A percentile compares a stretch with the other conserved stretches of the same genome.
These are phyloP conservation scores for Trypanosoma congolense DNA, from an alignment of 208 protist species.

Conservation along the genomic window DNA sequence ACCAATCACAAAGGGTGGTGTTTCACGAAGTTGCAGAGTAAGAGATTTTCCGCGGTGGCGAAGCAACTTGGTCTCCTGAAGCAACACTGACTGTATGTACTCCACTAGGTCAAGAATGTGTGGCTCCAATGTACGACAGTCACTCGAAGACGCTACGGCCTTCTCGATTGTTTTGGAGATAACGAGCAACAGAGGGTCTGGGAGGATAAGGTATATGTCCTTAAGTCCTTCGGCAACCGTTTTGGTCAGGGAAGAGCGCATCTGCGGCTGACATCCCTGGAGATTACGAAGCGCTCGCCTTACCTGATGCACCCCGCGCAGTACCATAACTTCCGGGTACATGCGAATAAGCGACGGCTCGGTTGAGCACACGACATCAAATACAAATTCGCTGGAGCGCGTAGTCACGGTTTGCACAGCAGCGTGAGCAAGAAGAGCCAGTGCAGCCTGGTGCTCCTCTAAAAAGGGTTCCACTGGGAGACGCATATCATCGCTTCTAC, in stretches of 20 bases:
- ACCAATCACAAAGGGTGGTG: constrained; percentile 23
- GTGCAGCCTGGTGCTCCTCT: constrained; percentile 29
- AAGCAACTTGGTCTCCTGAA: constrained; percentile 22
- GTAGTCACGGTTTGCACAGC: constrained; percentile 25
- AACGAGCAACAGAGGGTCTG: constrained; percentile 61
- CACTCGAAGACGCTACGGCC: background rate
- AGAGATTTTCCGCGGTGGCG: constrained; percentile 13
- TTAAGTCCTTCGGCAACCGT: constrained; percentile 25
- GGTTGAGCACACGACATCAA: constrained; percentile 20
- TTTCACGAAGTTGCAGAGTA: constrained; percentile 10
- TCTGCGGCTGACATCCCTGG: constrained; percentile 32
- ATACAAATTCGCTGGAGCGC: constrained; percentile 18
- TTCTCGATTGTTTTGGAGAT: constrained; percentile 30
- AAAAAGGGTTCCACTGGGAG: constrained; percentile 19
- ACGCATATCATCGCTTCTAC: background rate
- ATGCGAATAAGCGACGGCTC: constrained; percentile 9
- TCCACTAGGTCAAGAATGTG: constrained; percentile 20
- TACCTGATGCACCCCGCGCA: constrained; percentile 40
- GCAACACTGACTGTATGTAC: constrained; percentile 16
- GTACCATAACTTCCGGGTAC: constrained; percentile 58
- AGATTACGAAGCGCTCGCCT: constrained; percentile 43
- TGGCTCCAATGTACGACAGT: constrained; percentile 10
- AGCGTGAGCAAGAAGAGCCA: constrained; percentile 38
- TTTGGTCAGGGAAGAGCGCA: constrained; percentile 19
- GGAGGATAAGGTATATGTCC: constrained; percentile 32